Conservation (phyloP, 208 protist species). For the Wallacemonas sp. region DNA sequence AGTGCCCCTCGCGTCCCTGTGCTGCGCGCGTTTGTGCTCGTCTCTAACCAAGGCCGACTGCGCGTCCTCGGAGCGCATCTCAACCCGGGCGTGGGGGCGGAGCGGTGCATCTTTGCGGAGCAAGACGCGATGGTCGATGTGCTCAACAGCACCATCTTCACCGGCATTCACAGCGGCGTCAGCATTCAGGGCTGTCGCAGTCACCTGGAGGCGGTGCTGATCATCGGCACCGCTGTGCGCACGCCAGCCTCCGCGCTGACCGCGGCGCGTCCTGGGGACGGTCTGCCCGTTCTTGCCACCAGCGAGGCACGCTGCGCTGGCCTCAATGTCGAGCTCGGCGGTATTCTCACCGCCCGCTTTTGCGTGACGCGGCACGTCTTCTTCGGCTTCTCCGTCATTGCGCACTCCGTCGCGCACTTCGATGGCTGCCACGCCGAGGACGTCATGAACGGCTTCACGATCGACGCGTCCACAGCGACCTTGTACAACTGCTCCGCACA, state of each 20-base stretch:
- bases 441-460: conserved; percentile 81
- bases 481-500: conserved; percentile 67
- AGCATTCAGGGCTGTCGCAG: conserved; percentile 68
- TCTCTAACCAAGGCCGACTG: conserved; percentile 67
- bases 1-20: conserved; percentile 12
- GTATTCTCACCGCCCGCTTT: conserved; percentile 57
- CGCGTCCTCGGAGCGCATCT: conserved; percentile 34
- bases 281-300: background rate
- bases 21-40: conserved; percentile 55
- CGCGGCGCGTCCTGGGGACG: background rate
- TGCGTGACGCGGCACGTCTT: conserved; percentile 58
- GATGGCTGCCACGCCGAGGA: conserved; percentile 64
- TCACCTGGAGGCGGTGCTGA: conserved; percentile 1
- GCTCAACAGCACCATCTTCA: conserved; percentile 44
- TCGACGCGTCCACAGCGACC: conserved; percentile 70
- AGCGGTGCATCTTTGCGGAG: conserved; percentile 73
- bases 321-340: conserved; percentile 71
- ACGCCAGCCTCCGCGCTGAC: background rate
- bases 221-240: conserved; percentile 1
- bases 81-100: conserved; percentile 33
- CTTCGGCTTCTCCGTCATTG: conserved; percentile 77
- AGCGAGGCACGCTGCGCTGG: conserved; percentile 26
- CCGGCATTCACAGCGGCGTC: conserved; percentile 53
- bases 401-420: conserved; percentile 73
- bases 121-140: conserved; percentile 68